Conservation (phyloP, 768 basidiomycete species). For the Termitomyces sp. region DNA sequence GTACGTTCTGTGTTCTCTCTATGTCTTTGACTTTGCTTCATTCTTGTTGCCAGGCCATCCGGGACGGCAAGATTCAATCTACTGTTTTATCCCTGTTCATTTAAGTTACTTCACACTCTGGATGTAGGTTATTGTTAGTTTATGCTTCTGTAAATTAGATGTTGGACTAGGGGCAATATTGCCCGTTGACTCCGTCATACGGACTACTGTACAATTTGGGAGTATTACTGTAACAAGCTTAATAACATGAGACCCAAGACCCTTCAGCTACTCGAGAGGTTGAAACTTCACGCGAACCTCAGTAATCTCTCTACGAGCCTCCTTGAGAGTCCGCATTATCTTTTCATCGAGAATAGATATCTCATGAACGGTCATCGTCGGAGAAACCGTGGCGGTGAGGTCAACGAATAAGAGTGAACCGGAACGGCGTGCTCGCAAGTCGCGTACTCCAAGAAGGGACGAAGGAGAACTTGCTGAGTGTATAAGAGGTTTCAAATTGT, state of each 20-base stretch:
- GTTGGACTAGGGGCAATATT: neutral
- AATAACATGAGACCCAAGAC: neutral
- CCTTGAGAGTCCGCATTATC: constrained; percentile 51
- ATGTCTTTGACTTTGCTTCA: neutral
- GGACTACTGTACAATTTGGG: constrained; percentile 3
- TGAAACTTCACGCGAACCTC: constrained; percentile 69
- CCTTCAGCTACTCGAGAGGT: constrained; percentile 18
- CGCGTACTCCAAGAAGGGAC: constrained; percentile 37
- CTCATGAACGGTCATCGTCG: constrained; percentile 49
- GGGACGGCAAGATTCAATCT: constrained; percentile 58
- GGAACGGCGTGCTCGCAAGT: constrained; percentile 68
- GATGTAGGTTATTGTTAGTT: neutral
- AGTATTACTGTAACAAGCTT: neutral
- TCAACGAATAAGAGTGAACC: constrained; percentile 84
- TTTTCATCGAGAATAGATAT: constrained; percentile 54
- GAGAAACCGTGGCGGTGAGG: constrained; percentile 67
- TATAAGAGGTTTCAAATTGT: constrained; percentile 50
- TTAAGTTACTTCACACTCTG: constrained; percentile 2
- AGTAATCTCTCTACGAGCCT: constrained; percentile 56
- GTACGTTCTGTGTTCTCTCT: constrained; percentile 21
- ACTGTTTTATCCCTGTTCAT: constrained; percentile 52
- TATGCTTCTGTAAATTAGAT: neutral
- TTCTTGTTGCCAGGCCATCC: constrained; percentile 14
- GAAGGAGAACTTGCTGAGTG: constrained; percentile 21
- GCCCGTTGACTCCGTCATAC: neutral